Evolutionary conservation across 75 land plant species (phyloP), one percentile per base, ranked within the genome.

Genomic region (Selaginella tamariscina): DNA sequence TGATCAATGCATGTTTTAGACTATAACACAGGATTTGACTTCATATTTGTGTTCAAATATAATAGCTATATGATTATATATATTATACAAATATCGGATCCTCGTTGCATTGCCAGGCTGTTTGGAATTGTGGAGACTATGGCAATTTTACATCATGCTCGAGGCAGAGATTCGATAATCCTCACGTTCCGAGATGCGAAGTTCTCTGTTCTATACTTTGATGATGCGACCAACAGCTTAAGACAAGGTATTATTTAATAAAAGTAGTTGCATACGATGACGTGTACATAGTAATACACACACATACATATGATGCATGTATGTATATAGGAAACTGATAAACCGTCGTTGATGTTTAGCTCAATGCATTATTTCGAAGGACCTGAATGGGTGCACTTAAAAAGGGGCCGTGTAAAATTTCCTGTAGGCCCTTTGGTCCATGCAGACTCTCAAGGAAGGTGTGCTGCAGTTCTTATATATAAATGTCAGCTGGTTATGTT

Each of bases 351-450:
- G 62, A 21, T 65, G 29, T 13, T 27, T 82, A 94, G 99, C 71
- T 95, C 97, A 11, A 78, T 95, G 89, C 99, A 95, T 70, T 91
- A 86, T 67, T 91, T 87, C 77, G 99, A 95, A 71, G 93, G 97
- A 27, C 99, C 92, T 2, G 87, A 95, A 23, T 87, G 96, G 91
- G 78, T 82, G 44, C 69, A 87, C 67, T 56, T 95, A 71, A 95
- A 95, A 76, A 82, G 99, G 75, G 99, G 99, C 11, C 73, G 88
- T 68, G 96, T 90, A 70, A 85, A 84, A 30, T 91, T 91, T 84
- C 71, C 99, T 32, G 80, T 80, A 67, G 99, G 99, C 20, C 96
- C 99, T 49, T 24, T 79, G 56, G 87, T 90, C 33, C 87, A 86
- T 56, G 86, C 81, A 69, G 99, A 95, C 73, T 89, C 99, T 27